Base-by-base conservation (phyloP, 169 alveolate species). In the Cryptosporidium bovis region DNA sequence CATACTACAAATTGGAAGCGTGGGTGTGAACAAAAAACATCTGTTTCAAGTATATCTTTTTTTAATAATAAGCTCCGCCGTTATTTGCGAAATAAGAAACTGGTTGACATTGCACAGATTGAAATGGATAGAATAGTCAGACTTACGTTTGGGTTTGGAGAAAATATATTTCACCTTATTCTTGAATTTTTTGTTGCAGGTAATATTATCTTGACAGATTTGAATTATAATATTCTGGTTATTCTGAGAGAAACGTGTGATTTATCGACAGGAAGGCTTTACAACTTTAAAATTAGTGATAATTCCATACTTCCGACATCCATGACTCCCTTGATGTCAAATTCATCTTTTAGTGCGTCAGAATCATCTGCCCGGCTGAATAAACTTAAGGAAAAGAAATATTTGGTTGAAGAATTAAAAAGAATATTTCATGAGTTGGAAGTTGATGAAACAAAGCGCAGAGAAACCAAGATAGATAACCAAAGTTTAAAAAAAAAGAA, bases 111-210 rank as follows among this genome's bases (percentile, higher is more conserved):
- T 16, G 67, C 89, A 55, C 97, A 97, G 83, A 90, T 96, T 27
- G 97, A 97, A 12, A 94, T 95, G 60, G 99, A 97, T 82, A 92
- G 99, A 85, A 97, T 96, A 16, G 93, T 96, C 48, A 98, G 95
- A 64, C 90, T 96, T 31, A 93, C 96, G 51, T 96, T 97, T 84
- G 97, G 98, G 62, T 92, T 94, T 66, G 99, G 96, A 20, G 99
- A 96, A 56, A 92, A 93, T 64, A 95, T 95, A 1, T 91, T 91
- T 64, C 97, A 97, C 90, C 71, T 97, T n/a, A 92, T 97, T 46
- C 92, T 97, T 1, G 98, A 97, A 87, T 92, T 97, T 56, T 97
- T 95, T 83, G 95, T 97, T 50, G 93, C 95, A 51, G 99, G 99
- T 56, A 97, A 97, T 90, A 91, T 97, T 27, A 93, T 95, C 62